phyloP scores from a whole-genome alignment of 129 eudicot genomes.

The Arctium minus region DNA sequence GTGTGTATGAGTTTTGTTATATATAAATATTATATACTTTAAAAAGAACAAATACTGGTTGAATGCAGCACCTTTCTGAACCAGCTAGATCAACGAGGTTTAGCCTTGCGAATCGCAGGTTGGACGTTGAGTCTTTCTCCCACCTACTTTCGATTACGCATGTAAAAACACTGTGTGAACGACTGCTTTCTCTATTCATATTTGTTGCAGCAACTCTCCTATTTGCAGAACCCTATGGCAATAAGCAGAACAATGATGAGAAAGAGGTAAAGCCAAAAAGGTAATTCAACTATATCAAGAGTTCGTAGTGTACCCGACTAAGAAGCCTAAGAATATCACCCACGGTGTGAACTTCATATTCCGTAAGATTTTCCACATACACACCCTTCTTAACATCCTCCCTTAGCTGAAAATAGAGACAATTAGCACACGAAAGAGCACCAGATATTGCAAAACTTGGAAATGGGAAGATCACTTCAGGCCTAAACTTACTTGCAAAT shows the following conservation, averaged over 20 bases:
- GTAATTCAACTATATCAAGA: neutral
- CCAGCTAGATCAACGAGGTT: conserved; percentile 99
- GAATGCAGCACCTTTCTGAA: conserved; percentile 74
- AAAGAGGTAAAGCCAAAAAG: neutral
- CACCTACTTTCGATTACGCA: conserved; percentile 92
- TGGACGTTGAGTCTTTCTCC: conserved; percentile 81
- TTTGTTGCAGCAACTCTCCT: conserved; percentile 95
- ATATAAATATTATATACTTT: neutral
- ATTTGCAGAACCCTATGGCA: conserved; percentile 76
- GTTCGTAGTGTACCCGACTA: conserved; percentile 53
- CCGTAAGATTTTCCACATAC: conserved; percentile 94
- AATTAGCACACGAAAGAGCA: conserved; percentile 1
- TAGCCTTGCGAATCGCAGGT: conserved; percentile 80
- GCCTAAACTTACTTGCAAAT: conserved; percentile 69
- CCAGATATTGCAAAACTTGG: neutral
- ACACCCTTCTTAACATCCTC: conserved; percentile 91
- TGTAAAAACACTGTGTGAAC: conserved; percentile 96
- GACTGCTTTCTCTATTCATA: conserved; percentile 98
- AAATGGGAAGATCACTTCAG: neutral
- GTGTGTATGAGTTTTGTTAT: neutral
- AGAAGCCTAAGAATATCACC: conserved; percentile 80
- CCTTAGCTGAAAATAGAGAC: conserved; percentile 50
- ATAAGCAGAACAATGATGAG: conserved; percentile 1
- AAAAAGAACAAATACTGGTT: neutral
- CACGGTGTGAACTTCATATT: conserved; percentile 88